Conservation (phyloP, 257 asterid species). For the Capsicum chinense region DNA sequence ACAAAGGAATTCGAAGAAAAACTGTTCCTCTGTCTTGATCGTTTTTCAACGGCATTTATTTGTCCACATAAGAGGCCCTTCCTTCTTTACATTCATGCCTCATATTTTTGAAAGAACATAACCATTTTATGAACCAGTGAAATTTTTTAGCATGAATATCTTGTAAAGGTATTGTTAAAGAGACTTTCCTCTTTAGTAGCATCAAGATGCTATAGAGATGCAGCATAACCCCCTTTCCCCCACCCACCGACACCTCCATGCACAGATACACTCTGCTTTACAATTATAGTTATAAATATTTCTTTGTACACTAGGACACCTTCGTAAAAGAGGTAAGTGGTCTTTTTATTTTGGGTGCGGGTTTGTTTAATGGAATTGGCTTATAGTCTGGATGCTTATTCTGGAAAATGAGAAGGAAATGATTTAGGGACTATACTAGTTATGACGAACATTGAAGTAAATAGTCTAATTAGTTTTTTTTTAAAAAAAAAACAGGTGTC, state of each 20-base stretch:
- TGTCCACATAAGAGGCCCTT: not conserved
- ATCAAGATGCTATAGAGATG: not conserved
- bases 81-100: not conserved
- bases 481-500: conserved; percentile 60
- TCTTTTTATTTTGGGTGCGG: not conserved
- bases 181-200: not conserved
- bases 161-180: not conserved
- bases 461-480: conserved; percentile 23
- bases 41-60: not conserved
- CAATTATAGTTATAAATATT: not conserved
- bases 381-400: not conserved
- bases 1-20: not conserved
- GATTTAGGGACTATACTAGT: not conserved
- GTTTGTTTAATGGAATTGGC: not conserved
- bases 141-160: not conserved
- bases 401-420: conserved; percentile 10
- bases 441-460: not conserved
- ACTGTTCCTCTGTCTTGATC: not conserved
- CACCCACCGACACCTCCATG: not conserved
- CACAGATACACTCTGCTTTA: not conserved
- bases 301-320: not conserved
- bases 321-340: not conserved
- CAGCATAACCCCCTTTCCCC: no score
- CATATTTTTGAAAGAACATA: not conserved
- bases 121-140: not conserved